Evolutionary conservation across 179 eudicot genomes (phyloP).

Genomic region (Silene coronaria): DNA sequence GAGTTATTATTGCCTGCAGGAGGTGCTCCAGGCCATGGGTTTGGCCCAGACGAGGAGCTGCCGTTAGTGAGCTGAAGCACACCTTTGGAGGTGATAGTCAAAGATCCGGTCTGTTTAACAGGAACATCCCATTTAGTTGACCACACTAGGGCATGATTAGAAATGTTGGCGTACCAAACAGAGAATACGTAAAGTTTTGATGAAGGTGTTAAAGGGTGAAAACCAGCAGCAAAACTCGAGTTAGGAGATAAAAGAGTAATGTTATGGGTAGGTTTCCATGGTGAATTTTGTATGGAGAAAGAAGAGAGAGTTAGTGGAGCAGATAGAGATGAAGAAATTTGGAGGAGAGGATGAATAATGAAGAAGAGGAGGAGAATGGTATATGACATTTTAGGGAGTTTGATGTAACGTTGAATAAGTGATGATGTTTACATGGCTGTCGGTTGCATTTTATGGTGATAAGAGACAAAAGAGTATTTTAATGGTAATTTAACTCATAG

Average conservation of each 20-base stretch:
- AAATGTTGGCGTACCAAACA: slow-evolving; percentile 46
- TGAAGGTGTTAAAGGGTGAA: slow-evolving; percentile 28
- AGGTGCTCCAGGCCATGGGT: slow-evolving; percentile 36
- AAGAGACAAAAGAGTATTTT: too few species aligned
- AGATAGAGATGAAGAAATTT: background rate
- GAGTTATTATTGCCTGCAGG: slow-evolving; percentile 16
- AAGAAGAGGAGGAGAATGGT: slow-evolving; percentile 11
- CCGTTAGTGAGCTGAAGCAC: slow-evolving; percentile 35
- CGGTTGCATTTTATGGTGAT: too few species aligned
- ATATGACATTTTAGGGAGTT: slow-evolving; percentile 2
- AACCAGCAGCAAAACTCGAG: slow-evolving; percentile 66
- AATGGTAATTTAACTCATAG: too few species aligned
- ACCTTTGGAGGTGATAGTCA: slow-evolving; percentile 46
- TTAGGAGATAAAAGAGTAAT: slow-evolving; percentile 49
- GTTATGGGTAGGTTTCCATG: slow-evolving; percentile 54
- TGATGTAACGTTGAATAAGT: too few species aligned
- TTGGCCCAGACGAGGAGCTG: slow-evolving; percentile 31
- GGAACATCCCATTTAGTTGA: slow-evolving; percentile 44
- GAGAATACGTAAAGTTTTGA: slow-evolving; percentile 43
- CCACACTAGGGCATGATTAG: slow-evolving; percentile 45
- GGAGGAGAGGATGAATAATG: background rate
- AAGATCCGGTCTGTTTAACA: slow-evolving; percentile 31
- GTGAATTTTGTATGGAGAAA: slow-evolving; percentile 19
- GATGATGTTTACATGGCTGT: too few species aligned
- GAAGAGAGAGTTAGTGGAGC: slow-evolving; percentile 23